Conservation (phyloP, 352 stramenopile species). For the Pythium sp. region DNA sequence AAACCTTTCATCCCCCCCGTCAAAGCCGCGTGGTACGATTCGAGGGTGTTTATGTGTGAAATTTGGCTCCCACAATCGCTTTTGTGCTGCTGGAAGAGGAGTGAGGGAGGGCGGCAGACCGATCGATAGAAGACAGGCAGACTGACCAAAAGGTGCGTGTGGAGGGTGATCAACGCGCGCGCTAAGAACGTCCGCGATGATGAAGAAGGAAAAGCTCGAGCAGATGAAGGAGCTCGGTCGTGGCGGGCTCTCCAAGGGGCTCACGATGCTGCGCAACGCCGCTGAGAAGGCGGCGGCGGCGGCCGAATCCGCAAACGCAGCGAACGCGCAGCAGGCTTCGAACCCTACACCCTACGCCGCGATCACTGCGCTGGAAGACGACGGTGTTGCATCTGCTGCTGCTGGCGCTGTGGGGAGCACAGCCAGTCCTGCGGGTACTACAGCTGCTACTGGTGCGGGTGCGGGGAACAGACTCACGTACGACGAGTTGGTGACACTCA, state of each 20-base stretch:
- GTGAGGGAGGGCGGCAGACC: not conserved
- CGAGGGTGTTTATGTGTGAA: not conserved
- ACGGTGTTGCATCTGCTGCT: not conserved
- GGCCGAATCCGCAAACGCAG: conserved; percentile 9
- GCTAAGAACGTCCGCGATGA: conserved; percentile 19
- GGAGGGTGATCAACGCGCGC: not conserved
- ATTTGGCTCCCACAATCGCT: conserved; percentile 3
- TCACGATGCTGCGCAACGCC: conserved; percentile 71
- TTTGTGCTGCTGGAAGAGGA: not conserved
- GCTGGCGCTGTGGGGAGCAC: conserved; percentile 1
- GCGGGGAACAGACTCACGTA: conserved; percentile 50
- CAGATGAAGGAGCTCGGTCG: conserved; percentile 86
- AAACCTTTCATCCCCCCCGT: not conserved
- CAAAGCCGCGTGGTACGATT: not conserved
- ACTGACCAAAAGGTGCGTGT: not conserved
- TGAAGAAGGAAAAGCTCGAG: conserved; percentile 89
- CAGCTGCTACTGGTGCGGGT: not conserved
- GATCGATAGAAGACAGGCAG: not conserved
- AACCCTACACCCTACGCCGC: conserved; percentile 3
- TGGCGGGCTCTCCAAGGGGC: conserved; percentile 66
- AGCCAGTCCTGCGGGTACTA: not conserved
- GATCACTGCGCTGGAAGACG: conserved; percentile 12
- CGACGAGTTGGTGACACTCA: conserved; percentile 78
- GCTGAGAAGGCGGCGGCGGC: conserved; percentile 22
- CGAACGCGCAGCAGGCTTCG: conserved; percentile 12